phyloP scores from a whole-genome alignment of 495 filamentous ascomycete genomes.

The Podospora anserina region DNA sequence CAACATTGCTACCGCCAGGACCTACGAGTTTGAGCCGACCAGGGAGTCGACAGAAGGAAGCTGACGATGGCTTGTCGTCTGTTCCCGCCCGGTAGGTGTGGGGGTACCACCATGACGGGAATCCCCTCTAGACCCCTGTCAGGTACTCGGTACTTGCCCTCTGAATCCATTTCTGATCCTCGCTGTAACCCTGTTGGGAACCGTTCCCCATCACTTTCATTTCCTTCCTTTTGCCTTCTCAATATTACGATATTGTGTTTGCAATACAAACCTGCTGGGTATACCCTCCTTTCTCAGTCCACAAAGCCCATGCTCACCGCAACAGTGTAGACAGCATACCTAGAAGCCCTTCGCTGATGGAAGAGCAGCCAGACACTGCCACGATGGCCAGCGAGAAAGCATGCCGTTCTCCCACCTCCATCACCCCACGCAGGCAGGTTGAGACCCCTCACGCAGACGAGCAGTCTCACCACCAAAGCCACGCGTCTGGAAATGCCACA shows the following conservation, averaged over 20 bases:
- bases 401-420: background rate
- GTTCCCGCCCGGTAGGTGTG: background rate
- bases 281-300: background rate
- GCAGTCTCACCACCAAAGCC: constrained; percentile 3
- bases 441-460: background rate
- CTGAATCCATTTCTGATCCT: background rate
- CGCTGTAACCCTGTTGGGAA: background rate
- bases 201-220: background rate
- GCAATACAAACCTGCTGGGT: background rate
- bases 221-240: background rate
- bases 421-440: constrained; percentile 4
- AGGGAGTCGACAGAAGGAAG: background rate
- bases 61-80: background rate
- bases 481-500: constrained; percentile 3
- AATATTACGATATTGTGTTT: background rate
- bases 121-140: background rate
- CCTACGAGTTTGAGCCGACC: background rate
- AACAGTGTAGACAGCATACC: background rate
- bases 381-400: background rate
- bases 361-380: background rate
- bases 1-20: background rate
- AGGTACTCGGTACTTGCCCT: background rate
- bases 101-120: background rate
- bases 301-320: background rate
- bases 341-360: background rate